These are phyloP conservation scores for Flagelloscypha sp. DNA, from an alignment of 768 basidiomycete species.

Conservation along the genomic window DNA sequence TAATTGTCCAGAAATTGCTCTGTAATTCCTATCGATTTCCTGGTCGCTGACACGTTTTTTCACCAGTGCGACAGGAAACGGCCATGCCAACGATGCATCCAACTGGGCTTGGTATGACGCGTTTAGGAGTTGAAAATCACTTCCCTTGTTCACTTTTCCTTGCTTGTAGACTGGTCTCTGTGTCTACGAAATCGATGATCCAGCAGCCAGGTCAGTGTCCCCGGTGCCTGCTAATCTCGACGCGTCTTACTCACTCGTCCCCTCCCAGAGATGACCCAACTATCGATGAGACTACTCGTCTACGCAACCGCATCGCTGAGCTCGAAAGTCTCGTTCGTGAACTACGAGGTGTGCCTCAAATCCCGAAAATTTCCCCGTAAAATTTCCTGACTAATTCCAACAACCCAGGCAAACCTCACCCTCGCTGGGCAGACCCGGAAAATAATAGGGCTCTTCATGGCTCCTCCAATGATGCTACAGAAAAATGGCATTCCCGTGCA, in stretches of 20 bases:
- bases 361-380: conserved; percentile 5
- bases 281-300: conserved; percentile 78
- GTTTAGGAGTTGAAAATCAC: conserved; percentile 1
- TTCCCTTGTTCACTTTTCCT: conserved; percentile 6
- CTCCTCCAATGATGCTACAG: conserved; percentile 70
- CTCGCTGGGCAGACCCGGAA: conserved; percentile 82
- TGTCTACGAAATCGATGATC: conserved; percentile 92
- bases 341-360: conserved; percentile 51
- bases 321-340: conserved; percentile 89
- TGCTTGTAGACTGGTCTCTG: conserved; percentile 75
- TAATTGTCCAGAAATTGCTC: conserved; percentile 26
- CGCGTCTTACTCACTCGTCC: conserved; percentile 3
- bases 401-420: conserved; percentile 70
- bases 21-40: conserved; percentile 4
- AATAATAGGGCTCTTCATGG: conserved; percentile 70
- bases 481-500: conserved; percentile 82
- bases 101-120: conserved; percentile 65
- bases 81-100: conserved; percentile 86
- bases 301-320: conserved; percentile 85
- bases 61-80: conserved; percentile 82
- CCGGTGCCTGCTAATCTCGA: neutral
- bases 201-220: conserved; percentile 54
- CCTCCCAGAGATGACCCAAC: conserved; percentile 70
- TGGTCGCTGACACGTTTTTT: conserved; percentile 6
- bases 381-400: conserved; percentile 6